Conservation (phyloP, 2,329 filamentous ascomycete species). For the Chaetomium globosum region DNA sequence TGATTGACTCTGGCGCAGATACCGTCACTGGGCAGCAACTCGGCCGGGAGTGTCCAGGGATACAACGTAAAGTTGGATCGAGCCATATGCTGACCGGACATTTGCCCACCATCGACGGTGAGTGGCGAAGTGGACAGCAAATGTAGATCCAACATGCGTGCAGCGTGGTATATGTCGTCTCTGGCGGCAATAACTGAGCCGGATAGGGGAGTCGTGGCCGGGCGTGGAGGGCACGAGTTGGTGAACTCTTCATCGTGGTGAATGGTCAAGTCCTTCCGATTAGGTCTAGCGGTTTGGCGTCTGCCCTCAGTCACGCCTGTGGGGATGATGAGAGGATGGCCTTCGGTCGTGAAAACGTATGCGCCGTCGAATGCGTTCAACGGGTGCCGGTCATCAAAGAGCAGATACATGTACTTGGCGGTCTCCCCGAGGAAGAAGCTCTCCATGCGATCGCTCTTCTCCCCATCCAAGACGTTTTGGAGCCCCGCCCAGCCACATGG, state of each 20-base stretch:
- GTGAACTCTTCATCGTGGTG: conserved; percentile 52
- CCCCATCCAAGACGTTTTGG: conserved; percentile 77
- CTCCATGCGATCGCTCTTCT: conserved; percentile 94
- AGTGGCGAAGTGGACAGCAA: conserved; percentile 47
- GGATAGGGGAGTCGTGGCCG: conserved; percentile 63
- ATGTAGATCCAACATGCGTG: conserved; percentile 80
- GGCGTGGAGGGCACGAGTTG: conserved; percentile 68
- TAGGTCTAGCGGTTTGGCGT: conserved; percentile 20
- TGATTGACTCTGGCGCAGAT: conserved; percentile 73
- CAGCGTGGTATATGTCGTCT: conserved; percentile 83
- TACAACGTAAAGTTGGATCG: conserved; percentile 78
- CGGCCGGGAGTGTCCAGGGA: conserved; percentile 85
- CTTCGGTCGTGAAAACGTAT: conserved; percentile 94
- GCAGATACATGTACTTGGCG: conserved; percentile 89
- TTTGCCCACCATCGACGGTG: conserved; percentile 43
- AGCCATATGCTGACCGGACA: conserved; percentile 40
- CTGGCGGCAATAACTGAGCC: conserved; percentile 80
- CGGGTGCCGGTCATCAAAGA: conserved; percentile 84
- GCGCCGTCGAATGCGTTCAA: conserved; percentile 84
- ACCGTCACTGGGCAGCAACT: conserved; percentile 74
- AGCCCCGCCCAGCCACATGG: conserved; percentile 92
- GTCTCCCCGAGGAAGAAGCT: conserved; percentile 98
- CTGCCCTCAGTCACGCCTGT: conserved; percentile 43
- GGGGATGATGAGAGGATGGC: conserved; percentile 87
- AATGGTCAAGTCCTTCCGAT: conserved; percentile 30